Evolutionary conservation across 148 eudicot species (phyloP), one percentile per base, ranked within the genome.

Genomic region (Polygonum aviculare): DNA sequence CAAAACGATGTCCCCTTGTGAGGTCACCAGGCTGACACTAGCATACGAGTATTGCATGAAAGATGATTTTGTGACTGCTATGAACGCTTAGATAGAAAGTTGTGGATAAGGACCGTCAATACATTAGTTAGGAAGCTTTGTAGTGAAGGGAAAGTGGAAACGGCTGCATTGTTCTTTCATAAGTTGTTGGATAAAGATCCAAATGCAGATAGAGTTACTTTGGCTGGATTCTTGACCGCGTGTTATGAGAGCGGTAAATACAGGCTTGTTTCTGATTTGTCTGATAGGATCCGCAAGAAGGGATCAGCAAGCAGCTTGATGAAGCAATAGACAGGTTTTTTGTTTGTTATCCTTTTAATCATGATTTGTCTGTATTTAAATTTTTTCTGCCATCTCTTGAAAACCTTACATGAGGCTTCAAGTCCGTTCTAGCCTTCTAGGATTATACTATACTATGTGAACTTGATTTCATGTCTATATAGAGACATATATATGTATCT

Each of bases 51-150:
- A 84, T 77, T 94, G 98, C 82, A 89, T 83, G 57, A 85, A 70
- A 22, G 83, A 84, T 51, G 82, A 87, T 72, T 73, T 72, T 14
- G 36, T 74, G 44, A 75, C 75, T 31, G 92, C 97, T 45, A 72
- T 83, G 77, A 65, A 26, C 81, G 84, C 67, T 79, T 94, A 78
- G 97, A 90, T 51, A 91, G 86, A 73, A 92, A 84, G 82, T 86
- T 81, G 9, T 94, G 97, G 97, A 75, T 83, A 54, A 87, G 89
- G 49, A 91, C 97, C 18, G 90, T 83, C 26, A 86, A 70, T 54
- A 90, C 98, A 4, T 79, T 94, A 82, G 74, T 92, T 60, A 86
- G 98, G 79, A 94, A 91, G 89, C 97, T 94, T 48, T 94, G 97
- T 69, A 83, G 93, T 83, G 96, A 85, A 67, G 84, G 79, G 78